These are phyloP conservation scores for Diaporthe destruens DNA, from an alignment of 2,329 filamentous ascomycete genomes.

Conservation along the genomic window DNA sequence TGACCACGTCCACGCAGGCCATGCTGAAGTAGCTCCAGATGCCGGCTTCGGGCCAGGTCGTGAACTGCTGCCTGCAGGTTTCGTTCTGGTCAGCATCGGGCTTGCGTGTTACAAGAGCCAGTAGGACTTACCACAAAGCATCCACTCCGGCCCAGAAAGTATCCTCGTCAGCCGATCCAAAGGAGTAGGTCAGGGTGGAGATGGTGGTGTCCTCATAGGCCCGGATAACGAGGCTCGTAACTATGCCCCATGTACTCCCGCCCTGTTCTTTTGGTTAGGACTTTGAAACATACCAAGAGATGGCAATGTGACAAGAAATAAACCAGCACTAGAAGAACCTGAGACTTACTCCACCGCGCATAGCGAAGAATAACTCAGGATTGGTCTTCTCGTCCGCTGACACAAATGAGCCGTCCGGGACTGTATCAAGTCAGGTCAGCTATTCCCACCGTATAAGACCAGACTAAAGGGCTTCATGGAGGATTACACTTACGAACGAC, in stretches of 20 bases:
- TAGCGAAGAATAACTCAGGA: constrained; percentile 63
- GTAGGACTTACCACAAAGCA: not conserved
- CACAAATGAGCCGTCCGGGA: constrained; percentile 58
- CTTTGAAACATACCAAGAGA: too few relatives aligned
- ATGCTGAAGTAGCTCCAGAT: constrained; percentile 24
- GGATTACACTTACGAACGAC: constrained; percentile 52
- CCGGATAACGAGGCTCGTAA: constrained; percentile 48
- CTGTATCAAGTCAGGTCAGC: not conserved
- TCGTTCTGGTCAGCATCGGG: not conserved
- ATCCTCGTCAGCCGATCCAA: constrained; percentile 59
- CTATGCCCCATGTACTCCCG: constrained; percentile 54
- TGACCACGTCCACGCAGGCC: not conserved
- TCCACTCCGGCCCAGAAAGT: constrained; percentile 51
- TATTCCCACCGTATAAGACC: not conserved
- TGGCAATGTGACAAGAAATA: too few relatives aligned
- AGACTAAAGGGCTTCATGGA: accelerated
- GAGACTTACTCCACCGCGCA: constrained; percentile 56
- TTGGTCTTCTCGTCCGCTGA: constrained; percentile 56
- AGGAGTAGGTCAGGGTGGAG: constrained; percentile 45
- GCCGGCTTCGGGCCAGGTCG: constrained; percentile 37
- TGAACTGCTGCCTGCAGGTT: constrained; percentile 12
- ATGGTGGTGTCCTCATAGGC: constrained; percentile 45
- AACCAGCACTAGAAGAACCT: not conserved
- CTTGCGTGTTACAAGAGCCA: not conserved
- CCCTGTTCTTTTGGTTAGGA: constrained; percentile 44